Conservation (phyloP, 495 filamentous ascomycete species). For the Bombardia bombarda region DNA sequence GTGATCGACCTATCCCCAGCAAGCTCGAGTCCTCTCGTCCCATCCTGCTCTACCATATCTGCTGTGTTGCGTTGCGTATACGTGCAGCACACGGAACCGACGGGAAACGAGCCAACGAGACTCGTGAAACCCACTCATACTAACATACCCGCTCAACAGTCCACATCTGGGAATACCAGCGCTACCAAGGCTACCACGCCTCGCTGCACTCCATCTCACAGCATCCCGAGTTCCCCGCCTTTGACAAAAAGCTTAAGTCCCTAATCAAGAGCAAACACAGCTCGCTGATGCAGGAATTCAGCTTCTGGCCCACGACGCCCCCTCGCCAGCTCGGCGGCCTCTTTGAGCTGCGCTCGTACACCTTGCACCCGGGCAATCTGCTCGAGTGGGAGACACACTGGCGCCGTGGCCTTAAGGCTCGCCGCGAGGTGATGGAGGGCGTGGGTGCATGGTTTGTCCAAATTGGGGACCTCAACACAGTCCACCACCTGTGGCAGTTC, state of each 20-base stretch:
- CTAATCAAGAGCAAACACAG: constrained; percentile 76
- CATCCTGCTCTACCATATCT: not conserved
- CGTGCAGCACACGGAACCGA: too few species aligned
- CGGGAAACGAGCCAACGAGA: too few species aligned
- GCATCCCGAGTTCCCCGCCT: constrained; percentile 73
- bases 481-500: constrained; percentile 98
- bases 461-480: constrained; percentile 93
- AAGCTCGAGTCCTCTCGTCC: not conserved
- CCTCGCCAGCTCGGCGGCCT: constrained; percentile 84
- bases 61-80: too few species aligned
- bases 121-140: not conserved
- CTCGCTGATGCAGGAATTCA: constrained; percentile 98
- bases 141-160: constrained; percentile 41
- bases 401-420: constrained; percentile 82
- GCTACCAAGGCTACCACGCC: constrained; percentile 90
- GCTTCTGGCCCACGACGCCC: constrained; percentile 94
- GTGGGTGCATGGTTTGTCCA: constrained; percentile 99
- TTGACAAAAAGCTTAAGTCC: constrained; percentile 70
- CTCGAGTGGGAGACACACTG: constrained; percentile 99
- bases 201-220: constrained; percentile 75
- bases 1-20: constrained; percentile 11
- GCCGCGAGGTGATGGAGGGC: constrained; percentile 95
- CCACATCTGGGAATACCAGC: constrained; percentile 99
- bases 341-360: constrained; percentile 97
- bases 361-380: constrained; percentile 87